Evolutionary conservation across 371 early-diverging fungal genomes (phyloP), one percentile per base, ranked within the genome.

Genomic region (Edhazardia aedis): DNA sequence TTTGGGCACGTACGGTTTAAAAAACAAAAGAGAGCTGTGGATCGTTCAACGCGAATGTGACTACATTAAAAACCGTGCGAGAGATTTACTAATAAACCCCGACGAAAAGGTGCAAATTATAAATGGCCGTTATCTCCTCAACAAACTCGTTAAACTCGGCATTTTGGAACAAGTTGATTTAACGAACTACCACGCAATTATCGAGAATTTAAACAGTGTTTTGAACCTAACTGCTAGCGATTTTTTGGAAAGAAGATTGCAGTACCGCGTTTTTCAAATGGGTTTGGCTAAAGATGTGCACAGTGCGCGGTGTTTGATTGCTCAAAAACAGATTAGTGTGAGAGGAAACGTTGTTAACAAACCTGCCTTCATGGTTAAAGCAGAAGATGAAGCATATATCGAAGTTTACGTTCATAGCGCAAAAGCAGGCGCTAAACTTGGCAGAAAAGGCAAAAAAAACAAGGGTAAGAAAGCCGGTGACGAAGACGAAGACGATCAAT

Each of bases 21-120:
- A 85, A 72, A 90, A 89, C 86, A 98, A 98, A 85, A 84, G 83
- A 68, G 94, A 98, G 78, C 87, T 94, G 76, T 91, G 89, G 85
- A 83, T 90, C 68, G 82, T 89, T 55, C 84, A 87, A 55, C 82
- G 81, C 74, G 85, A 86, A 56, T 81, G 89, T 64, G 86, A 90
- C 77, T 86, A 89, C 79, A 88, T 94, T 71, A 93, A 94, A 78
- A 86, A 87, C 82, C 87, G 92, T 68, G 95, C 95, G 68, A 88
- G 91, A 85, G 90, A 89, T 75, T 82, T 98, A 61, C 80, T 98
- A 62, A 98, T 86, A 59, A 77, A 89, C 59, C 88, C 86, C 55
- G 83, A 83, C 69, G 86, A 91, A 79, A 86, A 92, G 70, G 83
- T 91, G 68, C 82, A 86, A 61, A 90, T 93, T 56, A 90, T 91